Base-by-base conservation (phyloP, 257 asterid species). In the Forsythia viridissima region DNA sequence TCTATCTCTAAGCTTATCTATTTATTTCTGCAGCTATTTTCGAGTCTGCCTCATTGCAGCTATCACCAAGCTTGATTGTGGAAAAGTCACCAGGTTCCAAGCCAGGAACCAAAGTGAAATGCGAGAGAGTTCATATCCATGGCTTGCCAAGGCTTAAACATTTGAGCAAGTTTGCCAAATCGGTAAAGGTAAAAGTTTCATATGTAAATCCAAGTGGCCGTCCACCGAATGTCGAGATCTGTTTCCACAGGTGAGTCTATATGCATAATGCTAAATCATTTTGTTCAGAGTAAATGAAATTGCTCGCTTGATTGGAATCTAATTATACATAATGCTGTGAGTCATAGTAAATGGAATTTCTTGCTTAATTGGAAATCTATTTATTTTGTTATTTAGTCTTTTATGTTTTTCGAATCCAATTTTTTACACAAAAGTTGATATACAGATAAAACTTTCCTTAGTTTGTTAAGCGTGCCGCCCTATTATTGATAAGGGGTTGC, bases 191-290 rank as follows among this genome's bases (percentile, higher is more conserved):
- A 57, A 92, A 89, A 51, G 92, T 91, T 82, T 80, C 92, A 13
- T 79, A 75, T 74, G 77, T 57, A 37, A 86, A 81, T 76, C 84
- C 85, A 63, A 84, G 84, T 81, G 81, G 83, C 59, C 89, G 89
- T 57, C 76, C 83, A 3, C 89, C 89, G 42, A 86, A 75, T 73
- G 79, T 89, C 6, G 93, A 91, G 83, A 76, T 95, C 44, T 93
- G 98, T 84, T 95, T 93, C 90, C 99, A 95, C 82, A 92, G 99
- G 99, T 93, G 81, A 88, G 93, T 84, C 46, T 76, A 48, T 65
- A 52, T 39, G 41, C 15, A 61, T 63, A 34, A 66, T 48, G 61
- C 77, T 76, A 59, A 61, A 61, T 81, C 74, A 21, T 72, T n/a
- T 67, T 6, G 8, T 24, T 79, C 74, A 11, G 75, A 13, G 51